phyloP scores from a whole-genome alignment of 768 basidiomycete genomes.

The Megacollybia marginata region DNA sequence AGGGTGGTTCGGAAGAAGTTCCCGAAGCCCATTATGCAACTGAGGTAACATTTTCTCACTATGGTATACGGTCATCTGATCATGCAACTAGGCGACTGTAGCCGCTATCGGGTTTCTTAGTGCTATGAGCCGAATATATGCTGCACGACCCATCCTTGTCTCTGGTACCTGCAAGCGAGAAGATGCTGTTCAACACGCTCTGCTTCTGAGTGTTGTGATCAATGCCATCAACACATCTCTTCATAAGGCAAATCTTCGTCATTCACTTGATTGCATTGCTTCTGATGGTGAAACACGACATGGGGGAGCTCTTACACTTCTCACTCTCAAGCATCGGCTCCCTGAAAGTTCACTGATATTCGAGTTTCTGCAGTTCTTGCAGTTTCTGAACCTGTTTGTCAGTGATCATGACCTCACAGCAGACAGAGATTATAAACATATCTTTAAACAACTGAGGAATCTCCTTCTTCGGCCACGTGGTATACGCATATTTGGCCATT shows the following conservation, averaged over 20 bases:
- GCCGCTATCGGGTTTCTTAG: not conserved
- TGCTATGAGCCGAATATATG: conserved; percentile 3
- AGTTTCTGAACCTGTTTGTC: conserved; percentile 21
- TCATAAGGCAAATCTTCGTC: conserved; percentile 4
- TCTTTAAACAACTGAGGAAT: conserved; percentile 24
- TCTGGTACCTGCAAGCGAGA: conserved; percentile 21
- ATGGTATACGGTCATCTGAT: not conserved
- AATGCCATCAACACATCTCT: conserved; percentile 2
- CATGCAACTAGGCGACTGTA: not conserved
- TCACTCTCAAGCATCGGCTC: conserved; percentile 16
- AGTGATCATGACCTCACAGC: conserved; percentile 26
- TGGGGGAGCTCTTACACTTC: conserved; percentile 14
- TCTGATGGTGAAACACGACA: no score
- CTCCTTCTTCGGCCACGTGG: conserved; percentile 17
- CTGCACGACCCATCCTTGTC: no score
- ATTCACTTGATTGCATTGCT: conserved; percentile 19
- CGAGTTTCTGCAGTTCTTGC: conserved; percentile 10
- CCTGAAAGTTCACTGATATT: conserved; percentile 16
- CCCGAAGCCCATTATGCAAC: conserved; percentile 19
- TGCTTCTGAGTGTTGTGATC: conserved; percentile 10
- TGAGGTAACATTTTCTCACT: conserved; percentile 9
- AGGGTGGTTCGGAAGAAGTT: conserved; percentile 10
- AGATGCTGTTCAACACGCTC: conserved; percentile 9
- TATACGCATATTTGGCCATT: conserved; percentile 12
- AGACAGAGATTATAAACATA: conserved; percentile 28